Percentiles rank a stretch among this genome's conserved stretches.
Conservation (phyloP, 2,329 filamentous ascomycete genomes). For the Fusarium sulawesiense region DNA sequence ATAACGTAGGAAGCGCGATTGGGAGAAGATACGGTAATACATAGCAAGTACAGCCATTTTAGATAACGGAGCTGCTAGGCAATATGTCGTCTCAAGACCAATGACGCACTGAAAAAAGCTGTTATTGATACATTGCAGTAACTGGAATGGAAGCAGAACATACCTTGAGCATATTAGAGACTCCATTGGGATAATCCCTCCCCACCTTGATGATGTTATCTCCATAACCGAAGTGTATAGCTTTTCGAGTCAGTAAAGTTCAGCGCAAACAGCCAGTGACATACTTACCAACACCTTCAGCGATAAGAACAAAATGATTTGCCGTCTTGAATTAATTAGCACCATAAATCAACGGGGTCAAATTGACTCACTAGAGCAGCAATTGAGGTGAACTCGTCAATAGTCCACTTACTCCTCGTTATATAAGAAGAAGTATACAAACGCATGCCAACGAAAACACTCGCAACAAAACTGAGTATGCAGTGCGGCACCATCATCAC, state of each 20-base stretch:
- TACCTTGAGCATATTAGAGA: constrained; percentile 6
- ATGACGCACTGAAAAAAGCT: not conserved
- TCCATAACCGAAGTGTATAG: not conserved
- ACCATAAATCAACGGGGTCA: too few relatives aligned
- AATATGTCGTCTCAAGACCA: constrained; percentile 6
- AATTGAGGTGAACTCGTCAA: not conserved
- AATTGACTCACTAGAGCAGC: not conserved
- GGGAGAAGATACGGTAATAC: constrained; percentile 18
- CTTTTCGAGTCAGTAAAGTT: not conserved
- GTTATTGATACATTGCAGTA: too few relatives aligned
- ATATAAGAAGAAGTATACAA: not conserved
- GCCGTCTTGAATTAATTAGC: too few relatives aligned
- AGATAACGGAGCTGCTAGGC: not conserved
- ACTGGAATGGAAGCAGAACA: not conserved
- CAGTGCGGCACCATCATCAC: not conserved
- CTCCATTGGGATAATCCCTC: not conserved
- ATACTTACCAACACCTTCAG: too few relatives aligned
- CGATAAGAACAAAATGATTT: too few relatives aligned
- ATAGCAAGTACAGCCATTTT: constrained; percentile 13
- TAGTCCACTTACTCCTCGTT: not conserved
- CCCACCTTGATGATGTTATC: not conserved
- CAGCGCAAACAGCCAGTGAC: too few relatives aligned
- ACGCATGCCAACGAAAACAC: not conserved
- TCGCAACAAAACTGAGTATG: not conserved
- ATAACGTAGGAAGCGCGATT: not conserved